Base-by-base conservation (phyloP, 2,329 filamentous ascomycete species). In the Fusarium odoratissimum region DNA sequence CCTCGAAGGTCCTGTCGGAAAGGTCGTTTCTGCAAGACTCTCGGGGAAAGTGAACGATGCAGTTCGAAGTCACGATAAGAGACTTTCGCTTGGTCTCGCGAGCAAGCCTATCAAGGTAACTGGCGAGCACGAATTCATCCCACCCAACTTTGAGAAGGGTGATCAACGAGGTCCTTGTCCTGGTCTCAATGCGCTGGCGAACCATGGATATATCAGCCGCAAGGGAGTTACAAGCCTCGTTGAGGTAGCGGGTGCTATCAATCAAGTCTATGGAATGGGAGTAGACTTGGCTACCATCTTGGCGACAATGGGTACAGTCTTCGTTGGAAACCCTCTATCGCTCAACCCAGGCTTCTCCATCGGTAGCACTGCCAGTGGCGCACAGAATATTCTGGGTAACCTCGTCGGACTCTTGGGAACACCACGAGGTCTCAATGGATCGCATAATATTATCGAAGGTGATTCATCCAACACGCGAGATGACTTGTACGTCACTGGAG, bases 131-230 rank as follows among this genome's bases (percentile, higher is more conserved):
- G 51, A 75, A 44, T 80, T 80, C n/a, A 69, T 69, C 9, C 60
- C 78, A 0, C 78, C 78, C 0, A 66, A 79, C 40, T 77, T 74
- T 30, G 57, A 71, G 17, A 72, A 60, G 13, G 78, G 78, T 10
- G 76, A 72, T 28, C 78, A 77, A 30, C 70, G 76, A 45, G 76
- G 76, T 0, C 69, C 76, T 28, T 83, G 82, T 38, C 81, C 82
- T 1, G 81, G 78, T 3, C 75, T 83, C n/a, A 82, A 83, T 46
- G 77, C 76, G 0, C 58, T 83, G 19, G 81, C 81, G 16, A 83
- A 83, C 61, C 81, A 83, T 55, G 81, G 81, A 5, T 83, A 82
- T 19, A 74, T 75, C 48, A 67, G 42, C 19, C 62, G 73, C 12
- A 75, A 65, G 17, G 73, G 73, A 3, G 62, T 75, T 3, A 69